phyloP scores from a whole-genome alignment of 306 rosid genomes.

The Inga leiocalycina region DNA sequence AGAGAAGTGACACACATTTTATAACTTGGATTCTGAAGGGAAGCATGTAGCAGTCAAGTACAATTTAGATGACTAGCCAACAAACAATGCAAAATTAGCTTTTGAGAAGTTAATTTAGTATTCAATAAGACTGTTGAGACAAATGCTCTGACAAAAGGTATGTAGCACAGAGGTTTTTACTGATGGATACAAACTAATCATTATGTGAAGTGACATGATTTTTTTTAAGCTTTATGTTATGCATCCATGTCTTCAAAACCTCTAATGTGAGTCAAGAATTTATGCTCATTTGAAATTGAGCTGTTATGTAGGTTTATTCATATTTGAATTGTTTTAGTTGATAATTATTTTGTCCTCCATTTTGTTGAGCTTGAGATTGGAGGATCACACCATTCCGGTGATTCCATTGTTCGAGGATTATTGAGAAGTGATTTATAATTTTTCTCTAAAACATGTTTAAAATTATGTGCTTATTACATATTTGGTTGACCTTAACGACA shows the following conservation, averaged over 20 bases:
- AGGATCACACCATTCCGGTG: slow-evolving; percentile 1
- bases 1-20: background rate
- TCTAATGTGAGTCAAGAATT: no score
- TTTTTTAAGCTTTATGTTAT: background rate
- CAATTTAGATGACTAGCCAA: slow-evolving; percentile 92
- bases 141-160: slow-evolving; percentile 43
- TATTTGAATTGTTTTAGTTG: slow-evolving; percentile 4
- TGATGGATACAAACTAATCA: no score
- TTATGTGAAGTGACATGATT: no score
- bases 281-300: background rate
- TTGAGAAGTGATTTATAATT: background rate
- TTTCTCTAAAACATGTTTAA: background rate
- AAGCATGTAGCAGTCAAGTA: slow-evolving; percentile 91
- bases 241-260: slow-evolving; percentile 1
- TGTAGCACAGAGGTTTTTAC: background rate
- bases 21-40: slow-evolving; percentile 65
- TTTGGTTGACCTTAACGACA: background rate
- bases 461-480: background rate
- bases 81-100: slow-evolving; percentile 73
- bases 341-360: no score
- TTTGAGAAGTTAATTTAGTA: slow-evolving; percentile 65
- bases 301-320: slow-evolving; percentile 19
- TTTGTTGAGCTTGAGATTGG: background rate
- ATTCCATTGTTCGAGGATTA: background rate
- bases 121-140: slow-evolving; percentile 79